These are phyloP conservation scores for Apophysomyces ossiformis DNA, from an alignment of 371 early-diverging fungal genomes.

Conservation along the genomic window DNA sequence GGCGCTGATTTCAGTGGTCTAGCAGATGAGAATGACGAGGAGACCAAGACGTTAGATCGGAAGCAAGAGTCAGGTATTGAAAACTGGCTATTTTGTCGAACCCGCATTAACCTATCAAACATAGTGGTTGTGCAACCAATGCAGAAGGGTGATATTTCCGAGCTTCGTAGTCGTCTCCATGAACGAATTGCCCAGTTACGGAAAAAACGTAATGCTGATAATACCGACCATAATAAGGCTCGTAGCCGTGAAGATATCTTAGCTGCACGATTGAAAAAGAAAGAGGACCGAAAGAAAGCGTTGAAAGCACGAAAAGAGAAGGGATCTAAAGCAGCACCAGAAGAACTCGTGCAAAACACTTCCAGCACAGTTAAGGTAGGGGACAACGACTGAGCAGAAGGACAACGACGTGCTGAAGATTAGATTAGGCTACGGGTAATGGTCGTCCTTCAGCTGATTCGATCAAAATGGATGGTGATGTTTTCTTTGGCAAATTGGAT, in stretches of 20 bases:
- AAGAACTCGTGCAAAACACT: conserved; percentile 58
- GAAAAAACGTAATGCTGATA: conserved; percentile 67
- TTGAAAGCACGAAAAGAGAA: conserved; percentile 75
- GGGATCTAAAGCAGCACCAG: conserved; percentile 51
- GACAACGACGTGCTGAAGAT: not conserved
- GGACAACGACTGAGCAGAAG: not conserved
- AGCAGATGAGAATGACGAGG: conserved; percentile 11
- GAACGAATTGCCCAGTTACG: conserved; percentile 73
- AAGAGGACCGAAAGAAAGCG: conserved; percentile 71
- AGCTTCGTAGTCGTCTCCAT: conserved; percentile 73
- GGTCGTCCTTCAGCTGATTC: conserved; percentile 50
- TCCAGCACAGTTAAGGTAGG: conserved; percentile 25
- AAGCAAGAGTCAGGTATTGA: conserved; percentile 11
- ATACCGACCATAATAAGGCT: conserved; percentile 46
- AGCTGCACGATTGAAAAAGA: conserved; percentile 77
- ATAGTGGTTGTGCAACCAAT: conserved; percentile 35
- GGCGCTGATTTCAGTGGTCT: conserved; percentile 35
- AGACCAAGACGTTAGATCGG: conserved; percentile 22
- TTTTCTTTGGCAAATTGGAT: conserved; percentile 75
- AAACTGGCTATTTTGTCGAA: not conserved
- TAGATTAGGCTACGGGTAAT: conserved; percentile 2
- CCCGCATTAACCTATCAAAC: not conserved
- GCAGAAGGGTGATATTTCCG: conserved; percentile 58
- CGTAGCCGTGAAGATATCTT: conserved; percentile 77
- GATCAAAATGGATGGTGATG: conserved; percentile 62